Conservation (phyloP, 2,329 filamentous ascomycete genomes). For the Malbranchea cinnamomea region DNA sequence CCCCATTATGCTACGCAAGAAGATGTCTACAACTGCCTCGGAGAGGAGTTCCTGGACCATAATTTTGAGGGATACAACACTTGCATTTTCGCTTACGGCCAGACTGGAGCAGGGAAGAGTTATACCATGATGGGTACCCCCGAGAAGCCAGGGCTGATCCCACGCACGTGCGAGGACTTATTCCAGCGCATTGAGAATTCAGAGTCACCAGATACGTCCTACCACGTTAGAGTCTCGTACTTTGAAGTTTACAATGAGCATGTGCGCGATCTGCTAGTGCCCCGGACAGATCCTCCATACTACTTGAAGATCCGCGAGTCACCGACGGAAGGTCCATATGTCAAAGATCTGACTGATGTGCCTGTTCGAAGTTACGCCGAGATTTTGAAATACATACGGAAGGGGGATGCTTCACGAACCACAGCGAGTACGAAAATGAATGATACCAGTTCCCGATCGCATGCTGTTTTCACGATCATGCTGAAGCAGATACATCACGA, state of each 20-base stretch:
- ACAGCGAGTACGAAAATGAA: constrained; percentile 98
- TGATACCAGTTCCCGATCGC: constrained; percentile 89
- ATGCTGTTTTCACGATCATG: constrained; percentile 96
- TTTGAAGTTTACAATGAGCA: constrained; percentile 99
- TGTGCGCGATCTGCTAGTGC: constrained; percentile 80
- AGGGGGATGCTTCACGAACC: constrained; percentile 75
- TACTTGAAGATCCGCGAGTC: constrained; percentile 97
- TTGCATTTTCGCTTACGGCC: constrained; percentile 96
- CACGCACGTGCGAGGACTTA: constrained; percentile 85
- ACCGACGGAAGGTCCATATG: constrained; percentile 85
- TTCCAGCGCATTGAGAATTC: constrained; percentile 83
- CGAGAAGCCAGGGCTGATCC: constrained; percentile 80
- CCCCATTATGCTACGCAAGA: constrained; percentile 82
- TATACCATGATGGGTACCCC: constrained; percentile 94
- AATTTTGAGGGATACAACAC: constrained; percentile 99
- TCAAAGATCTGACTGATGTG: constrained; percentile 89
- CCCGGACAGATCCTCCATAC: constrained; percentile 63
- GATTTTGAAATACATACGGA: constrained; percentile 79
- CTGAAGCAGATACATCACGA: constrained; percentile 97
- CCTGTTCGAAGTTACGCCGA: constrained; percentile 77
- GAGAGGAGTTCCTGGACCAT: constrained; percentile 94
- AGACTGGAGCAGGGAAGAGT: constrained; percentile 94
- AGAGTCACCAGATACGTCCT: constrained; percentile 81
- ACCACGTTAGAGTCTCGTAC: constrained; percentile 94
- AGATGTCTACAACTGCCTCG: constrained; percentile 84